phyloP scores from a whole-genome alignment of 345 rosid species.

The Mallotus nudiflorus region DNA sequence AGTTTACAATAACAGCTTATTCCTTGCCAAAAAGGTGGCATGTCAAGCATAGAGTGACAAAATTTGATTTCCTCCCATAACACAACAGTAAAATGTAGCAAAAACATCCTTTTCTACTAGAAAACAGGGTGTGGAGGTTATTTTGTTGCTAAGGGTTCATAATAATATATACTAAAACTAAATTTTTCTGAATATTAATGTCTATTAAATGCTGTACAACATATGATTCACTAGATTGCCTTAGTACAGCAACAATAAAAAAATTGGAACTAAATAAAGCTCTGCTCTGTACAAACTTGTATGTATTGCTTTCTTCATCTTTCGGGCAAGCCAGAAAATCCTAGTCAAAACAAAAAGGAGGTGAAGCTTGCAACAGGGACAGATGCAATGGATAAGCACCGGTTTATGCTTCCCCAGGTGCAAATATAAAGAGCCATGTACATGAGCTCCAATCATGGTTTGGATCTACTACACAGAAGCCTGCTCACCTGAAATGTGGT shows the following conservation, averaged over 20 bases:
- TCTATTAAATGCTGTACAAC: constrained; percentile 34
- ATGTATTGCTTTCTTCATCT: constrained; percentile 14
- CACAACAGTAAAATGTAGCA: not conserved
- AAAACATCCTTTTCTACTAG: not conserved
- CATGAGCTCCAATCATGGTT: not conserved
- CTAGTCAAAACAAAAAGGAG: constrained; percentile 5
- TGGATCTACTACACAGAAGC: constrained; percentile 13
- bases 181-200: not conserved
- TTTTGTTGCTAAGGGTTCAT: not conserved
- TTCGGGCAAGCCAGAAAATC: constrained; percentile 7
- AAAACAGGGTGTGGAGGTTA: not conserved
- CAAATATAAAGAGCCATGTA: not conserved
- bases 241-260: constrained; percentile 19
- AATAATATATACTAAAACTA: constrained; percentile 17
- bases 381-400: not conserved
- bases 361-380: constrained; percentile 1
- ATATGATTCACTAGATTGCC: constrained; percentile 15
- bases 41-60: too few relatives aligned
- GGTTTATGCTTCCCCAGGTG: not conserved
- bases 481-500: constrained; percentile 31
- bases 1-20: constrained; percentile 12
- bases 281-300: constrained; percentile 33
- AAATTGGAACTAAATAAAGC: constrained; percentile 15
- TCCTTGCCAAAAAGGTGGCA: not conserved
- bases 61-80: constrained; percentile 3